Base-by-base conservation (phyloP, 805 yeast species). In the Cyberlindnera lachancei region DNA sequence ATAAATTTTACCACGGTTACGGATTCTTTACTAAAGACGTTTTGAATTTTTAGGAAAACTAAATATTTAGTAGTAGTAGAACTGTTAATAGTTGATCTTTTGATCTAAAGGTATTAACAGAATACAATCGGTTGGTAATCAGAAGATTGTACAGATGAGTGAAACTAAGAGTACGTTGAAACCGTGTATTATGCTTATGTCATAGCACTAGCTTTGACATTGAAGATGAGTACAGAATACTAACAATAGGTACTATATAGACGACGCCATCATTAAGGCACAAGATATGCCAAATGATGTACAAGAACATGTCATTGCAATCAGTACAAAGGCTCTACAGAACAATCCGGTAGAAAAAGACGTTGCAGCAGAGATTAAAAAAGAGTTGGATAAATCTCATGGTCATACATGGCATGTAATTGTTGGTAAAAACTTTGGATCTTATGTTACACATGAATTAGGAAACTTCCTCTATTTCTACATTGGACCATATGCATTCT, bases 371-470 rank as follows among this genome's bases (percentile, higher is more conserved):
- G 62, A 58, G 34, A 56, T 81, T 38, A 83, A 82, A 59, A 77
- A 78, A 44, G 64, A 65, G 30, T 55, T 81, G 55, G 92, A 82
- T 51, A 65, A 68, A 29, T 55, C 64, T 28, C 71, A 66, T 37
- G 90, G 88, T 0, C 69, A 75, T 18, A 73, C 84, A 24, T 83
- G 92, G 94, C 90, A 83, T 52, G 84, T 79, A 3, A 68, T 83
- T 30, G 87, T 80, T 33, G 94, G 92, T 9, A 78, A 73, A 53
- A 77, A 76, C 45, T 83, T 82, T 56, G 90, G 92, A 4, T 71
- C 81, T 30, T 80, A 77, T 51, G 86, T 83, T 14, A 78, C 88
- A 10, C 92, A 83, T 50, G 84, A 81, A 55, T 74, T 74, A 43
- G 88, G 87, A 2, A 66, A 64, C 46, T 83, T 83, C 48, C 62